Evolutionary conservation across 106 monocot species (phyloP).

Genomic region (Allium cepa): DNA sequence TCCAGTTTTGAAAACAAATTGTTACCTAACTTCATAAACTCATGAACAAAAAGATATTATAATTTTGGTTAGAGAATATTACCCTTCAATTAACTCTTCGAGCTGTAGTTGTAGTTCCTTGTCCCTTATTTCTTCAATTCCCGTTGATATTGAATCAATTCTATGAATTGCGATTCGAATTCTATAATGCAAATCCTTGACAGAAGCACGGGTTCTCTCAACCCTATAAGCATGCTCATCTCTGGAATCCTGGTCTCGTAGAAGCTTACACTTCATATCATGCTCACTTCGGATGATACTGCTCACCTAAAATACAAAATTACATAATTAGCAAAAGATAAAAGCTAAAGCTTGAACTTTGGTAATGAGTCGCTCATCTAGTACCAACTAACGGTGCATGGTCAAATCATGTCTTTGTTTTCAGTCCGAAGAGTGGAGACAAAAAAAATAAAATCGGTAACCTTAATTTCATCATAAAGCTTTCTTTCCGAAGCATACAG

Average conservation of each 20-base stretch:
- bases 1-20: too few relatives aligned
- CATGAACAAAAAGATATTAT: background rate
- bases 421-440: too few relatives aligned
- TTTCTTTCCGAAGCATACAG: slow-evolving; percentile 98
- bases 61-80: slow-evolving; percentile 11
- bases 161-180: slow-evolving; percentile 82
- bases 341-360: too few relatives aligned
- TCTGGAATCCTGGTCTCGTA: slow-evolving; percentile 61
- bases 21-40: background rate
- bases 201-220: slow-evolving; percentile 78
- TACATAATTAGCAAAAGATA: too few relatives aligned
- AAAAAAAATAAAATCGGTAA: slow-evolving; percentile 1
- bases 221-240: slow-evolving; percentile 43
- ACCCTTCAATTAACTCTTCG: slow-evolving; percentile 90
- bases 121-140: slow-evolving; percentile 82
- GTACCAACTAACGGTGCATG: too few relatives aligned
- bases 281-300: slow-evolving; percentile 72
- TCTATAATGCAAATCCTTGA: slow-evolving; percentile 92
- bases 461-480: slow-evolving; percentile 99
- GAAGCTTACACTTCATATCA: slow-evolving; percentile 68
- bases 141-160: slow-evolving; percentile 83
- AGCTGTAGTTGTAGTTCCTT: slow-evolving; percentile 91
- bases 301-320: slow-evolving; percentile 49
- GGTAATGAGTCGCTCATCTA: too few relatives aligned
- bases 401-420: too few relatives aligned